Percentiles rank a stretch among this genome's conserved stretches.
phyloP scores from a whole-genome alignment of 441 rosid genomes.

The Brassica balearica region DNA sequence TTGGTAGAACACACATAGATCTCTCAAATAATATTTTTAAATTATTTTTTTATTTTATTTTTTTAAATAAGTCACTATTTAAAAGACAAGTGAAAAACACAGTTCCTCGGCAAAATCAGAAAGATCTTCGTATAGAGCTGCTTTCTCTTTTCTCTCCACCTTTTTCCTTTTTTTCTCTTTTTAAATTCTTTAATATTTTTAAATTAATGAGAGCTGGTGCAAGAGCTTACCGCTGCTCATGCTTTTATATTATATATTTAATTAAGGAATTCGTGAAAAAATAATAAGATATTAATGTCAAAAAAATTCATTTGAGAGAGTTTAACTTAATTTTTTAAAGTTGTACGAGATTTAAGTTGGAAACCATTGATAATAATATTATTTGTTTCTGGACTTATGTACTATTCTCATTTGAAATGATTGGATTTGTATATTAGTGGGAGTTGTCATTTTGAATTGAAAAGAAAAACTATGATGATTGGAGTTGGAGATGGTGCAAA shows the following conservation, averaged over 20 bases:
- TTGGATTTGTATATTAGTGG: slow-evolving; percentile 28
- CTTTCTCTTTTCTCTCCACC: too few relatives aligned
- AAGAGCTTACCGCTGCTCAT: too few relatives aligned
- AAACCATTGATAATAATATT: neutral
- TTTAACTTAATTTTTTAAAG: neutral
- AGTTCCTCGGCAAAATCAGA: too few relatives aligned
- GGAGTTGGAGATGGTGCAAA: slow-evolving; percentile 35
- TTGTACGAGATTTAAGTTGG: neutral
- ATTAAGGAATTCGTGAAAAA: neutral
- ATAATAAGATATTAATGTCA: neutral
- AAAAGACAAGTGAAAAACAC: too few relatives aligned
- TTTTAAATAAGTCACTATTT: too few relatives aligned
- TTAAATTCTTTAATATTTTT: too few relatives aligned
- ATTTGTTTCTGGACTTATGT: neutral
- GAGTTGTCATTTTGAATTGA: slow-evolving; percentile 18
- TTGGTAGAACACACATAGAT: too few relatives aligned
- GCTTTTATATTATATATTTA: neutral
- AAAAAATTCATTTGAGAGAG: neutral
- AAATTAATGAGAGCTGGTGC: too few relatives aligned
- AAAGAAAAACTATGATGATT: slow-evolving; percentile 1
- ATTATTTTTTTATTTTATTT: too few relatives aligned
- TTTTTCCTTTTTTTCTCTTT: too few relatives aligned
- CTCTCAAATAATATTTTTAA: too few relatives aligned
- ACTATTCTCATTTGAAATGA: neutral
- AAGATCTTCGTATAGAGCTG: too few relatives aligned